Evolutionary conservation across 345 rosid species (phyloP).

Genomic region (Eucalyptus pauciflora): DNA sequence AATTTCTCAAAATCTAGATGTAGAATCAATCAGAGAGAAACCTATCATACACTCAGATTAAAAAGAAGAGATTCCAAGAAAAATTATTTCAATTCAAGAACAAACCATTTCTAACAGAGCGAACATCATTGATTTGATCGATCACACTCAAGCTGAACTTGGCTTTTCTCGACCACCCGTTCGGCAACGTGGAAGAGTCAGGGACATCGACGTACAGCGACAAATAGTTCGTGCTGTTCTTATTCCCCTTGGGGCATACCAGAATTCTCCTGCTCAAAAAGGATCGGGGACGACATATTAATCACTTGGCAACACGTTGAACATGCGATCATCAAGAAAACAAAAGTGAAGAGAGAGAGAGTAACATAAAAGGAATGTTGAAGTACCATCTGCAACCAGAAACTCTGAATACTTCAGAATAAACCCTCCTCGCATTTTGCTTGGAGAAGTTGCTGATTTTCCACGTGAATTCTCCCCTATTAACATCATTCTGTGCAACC

Average conservation of each 20-base stretch:
- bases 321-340: background rate
- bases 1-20: background rate
- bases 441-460: background rate
- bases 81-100: background rate
- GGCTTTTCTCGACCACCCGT: conserved; percentile 44
- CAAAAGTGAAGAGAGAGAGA: background rate
- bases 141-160: conserved; percentile 23
- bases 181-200: conserved; percentile 24
- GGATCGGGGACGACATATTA: background rate
- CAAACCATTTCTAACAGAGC: conserved; percentile 18
- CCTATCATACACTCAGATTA: background rate
- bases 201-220: conserved; percentile 40
- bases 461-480: background rate
- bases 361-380: background rate
- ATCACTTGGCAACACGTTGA: background rate
- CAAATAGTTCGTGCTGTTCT: conserved; percentile 25
- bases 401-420: background rate
- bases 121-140: conserved; percentile 22
- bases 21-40: background rate
- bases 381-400: background rate
- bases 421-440: background rate
- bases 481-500: background rate
- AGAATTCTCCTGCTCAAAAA: conserved; percentile 25
- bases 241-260: conserved; percentile 35
- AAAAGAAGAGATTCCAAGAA: background rate